Percentiles rank a stretch among this genome's conserved stretches.
phyloP scores from a whole-genome alignment of 306 rosid species.

The Senna tora region DNA sequence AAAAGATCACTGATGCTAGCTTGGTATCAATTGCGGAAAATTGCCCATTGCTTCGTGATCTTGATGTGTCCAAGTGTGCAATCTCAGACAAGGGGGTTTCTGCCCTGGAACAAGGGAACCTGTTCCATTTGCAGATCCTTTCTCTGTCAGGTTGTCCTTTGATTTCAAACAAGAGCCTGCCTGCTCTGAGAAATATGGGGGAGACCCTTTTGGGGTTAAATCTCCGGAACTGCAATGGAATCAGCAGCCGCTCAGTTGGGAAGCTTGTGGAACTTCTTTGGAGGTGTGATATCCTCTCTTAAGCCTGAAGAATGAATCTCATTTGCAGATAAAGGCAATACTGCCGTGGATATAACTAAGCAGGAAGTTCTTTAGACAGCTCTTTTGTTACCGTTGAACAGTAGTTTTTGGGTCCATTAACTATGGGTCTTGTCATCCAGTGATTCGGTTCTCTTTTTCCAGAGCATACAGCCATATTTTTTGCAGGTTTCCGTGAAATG shows the following conservation, averaged over 20 bases:
- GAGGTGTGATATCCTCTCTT: conserved; percentile 83
- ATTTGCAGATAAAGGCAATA: conserved; percentile 16
- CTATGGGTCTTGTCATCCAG: conserved; percentile 67
- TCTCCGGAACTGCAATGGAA: conserved; percentile 68
- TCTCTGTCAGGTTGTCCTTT: conserved; percentile 68
- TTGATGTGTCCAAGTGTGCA: conserved; percentile 71
- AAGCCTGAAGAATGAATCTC: conserved; percentile 35
- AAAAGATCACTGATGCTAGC: conserved; percentile 60
- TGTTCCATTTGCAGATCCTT: conserved; percentile 65
- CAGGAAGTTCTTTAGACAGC: conserved; percentile 46
- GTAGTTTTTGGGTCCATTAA: conserved; percentile 79
- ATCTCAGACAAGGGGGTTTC: conserved; percentile 72
- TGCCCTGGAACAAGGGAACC: conserved; percentile 56
- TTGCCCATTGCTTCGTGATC: conserved; percentile 69
- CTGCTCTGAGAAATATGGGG: conserved; percentile 63
- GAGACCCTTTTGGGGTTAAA: conserved; percentile 74
- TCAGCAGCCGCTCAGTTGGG: conserved; percentile 58
- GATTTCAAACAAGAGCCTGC: conserved; percentile 66
- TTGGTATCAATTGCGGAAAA: conserved; percentile 64
- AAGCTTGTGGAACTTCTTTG: conserved; percentile 64
- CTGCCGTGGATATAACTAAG: conserved; percentile 15
- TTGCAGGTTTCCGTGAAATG: conserved; percentile 64
- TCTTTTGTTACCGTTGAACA: conserved; percentile 43
- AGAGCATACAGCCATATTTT: conserved; percentile 66
- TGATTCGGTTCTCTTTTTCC: conserved; percentile 65